Conservation (phyloP, 192 early-diverging fungal species). For the Fimicolochytrium jonesii region DNA sequence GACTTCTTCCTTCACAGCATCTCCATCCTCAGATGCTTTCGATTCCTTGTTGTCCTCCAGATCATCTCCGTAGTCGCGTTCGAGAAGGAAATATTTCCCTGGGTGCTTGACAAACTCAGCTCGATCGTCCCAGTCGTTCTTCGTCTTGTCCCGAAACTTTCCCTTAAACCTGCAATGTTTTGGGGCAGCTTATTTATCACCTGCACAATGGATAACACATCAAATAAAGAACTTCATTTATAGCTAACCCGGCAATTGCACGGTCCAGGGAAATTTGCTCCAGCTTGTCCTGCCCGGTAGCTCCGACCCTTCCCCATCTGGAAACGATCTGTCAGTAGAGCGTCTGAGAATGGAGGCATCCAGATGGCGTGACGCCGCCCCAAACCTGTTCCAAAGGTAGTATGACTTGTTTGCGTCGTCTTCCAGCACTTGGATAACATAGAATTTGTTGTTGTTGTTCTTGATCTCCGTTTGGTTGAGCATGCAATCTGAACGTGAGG, state of each 20-base stretch:
- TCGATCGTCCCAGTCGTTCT: constrained; percentile 60
- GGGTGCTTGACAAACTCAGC: constrained; percentile 47
- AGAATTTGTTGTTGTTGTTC: constrained; percentile 74
- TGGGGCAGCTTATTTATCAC: too few species aligned
- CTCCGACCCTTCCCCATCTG: constrained; percentile 75
- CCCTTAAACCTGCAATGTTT: too few species aligned
- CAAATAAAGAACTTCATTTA: too few species aligned
- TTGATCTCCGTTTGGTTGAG: constrained; percentile 68
- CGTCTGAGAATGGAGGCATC: too few species aligned
- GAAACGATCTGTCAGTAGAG: too few species aligned
- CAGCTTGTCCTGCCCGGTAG: constrained; percentile 58
- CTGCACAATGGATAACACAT: too few species aligned
- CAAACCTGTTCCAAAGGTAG: constrained; percentile 57
- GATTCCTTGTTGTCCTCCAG: constrained; percentile 41
- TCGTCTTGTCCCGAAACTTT: constrained; percentile 68
- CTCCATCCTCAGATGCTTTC: constrained; percentile 17
- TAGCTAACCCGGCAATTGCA: too few species aligned
- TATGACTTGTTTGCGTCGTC: constrained; percentile 31
- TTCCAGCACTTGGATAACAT: constrained; percentile 59
- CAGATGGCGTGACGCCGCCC: too few species aligned
- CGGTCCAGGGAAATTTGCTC: too few species aligned
- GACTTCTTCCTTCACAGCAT: constrained; percentile 2
- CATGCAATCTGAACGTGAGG: constrained; percentile 59
- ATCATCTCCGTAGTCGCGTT: constrained; percentile 61
- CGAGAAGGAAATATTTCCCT: constrained; percentile 61